Percentiles rank a stretch among this genome's conserved stretches.
phyloP scores from a whole-genome alignment of 2,329 filamentous ascomycete genomes.

The Colletotrichum caudatum region DNA sequence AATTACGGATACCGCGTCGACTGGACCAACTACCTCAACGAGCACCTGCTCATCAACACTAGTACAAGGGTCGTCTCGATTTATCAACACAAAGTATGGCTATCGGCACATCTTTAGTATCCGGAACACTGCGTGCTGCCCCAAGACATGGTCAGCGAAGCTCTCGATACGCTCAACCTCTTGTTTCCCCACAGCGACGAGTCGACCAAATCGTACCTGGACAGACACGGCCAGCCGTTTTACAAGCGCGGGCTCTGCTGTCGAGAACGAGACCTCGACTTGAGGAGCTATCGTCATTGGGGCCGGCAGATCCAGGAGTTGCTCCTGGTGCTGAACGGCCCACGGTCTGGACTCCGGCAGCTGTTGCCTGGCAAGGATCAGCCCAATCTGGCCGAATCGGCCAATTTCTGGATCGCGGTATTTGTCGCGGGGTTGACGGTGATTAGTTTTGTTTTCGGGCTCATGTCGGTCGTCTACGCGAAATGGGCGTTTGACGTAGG shows the following conservation, averaged over 20 bases:
- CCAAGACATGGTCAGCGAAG: neutral
- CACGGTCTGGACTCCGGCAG: neutral
- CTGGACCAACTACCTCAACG: neutral
- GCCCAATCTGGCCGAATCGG: constrained; percentile 4
- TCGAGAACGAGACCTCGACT: neutral
- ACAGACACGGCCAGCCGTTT: neutral
- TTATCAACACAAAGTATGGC: constrained; percentile 21
- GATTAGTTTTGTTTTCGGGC: constrained; percentile 12
- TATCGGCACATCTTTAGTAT: neutral
- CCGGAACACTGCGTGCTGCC: neutral
- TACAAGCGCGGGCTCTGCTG: neutral
- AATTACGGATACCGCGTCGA: neutral
- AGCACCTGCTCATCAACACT: neutral
- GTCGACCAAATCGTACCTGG: neutral
- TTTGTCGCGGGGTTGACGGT: neutral
- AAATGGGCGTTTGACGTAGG: constrained; percentile 6
- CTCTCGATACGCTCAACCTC: constrained; percentile 9
- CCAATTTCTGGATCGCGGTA: constrained; percentile 19
- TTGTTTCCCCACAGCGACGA: constrained; percentile 1
- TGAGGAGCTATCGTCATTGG: constrained; percentile 1
- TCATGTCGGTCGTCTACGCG: neutral
- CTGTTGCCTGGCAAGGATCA: neutral
- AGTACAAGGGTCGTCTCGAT: neutral
- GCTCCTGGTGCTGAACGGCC: neutral
- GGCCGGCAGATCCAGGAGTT: constrained; percentile 7